Base-by-base conservation (phyloP, 371 early-diverging fungal genomes). In the Rhizopus arrhizus region DNA sequence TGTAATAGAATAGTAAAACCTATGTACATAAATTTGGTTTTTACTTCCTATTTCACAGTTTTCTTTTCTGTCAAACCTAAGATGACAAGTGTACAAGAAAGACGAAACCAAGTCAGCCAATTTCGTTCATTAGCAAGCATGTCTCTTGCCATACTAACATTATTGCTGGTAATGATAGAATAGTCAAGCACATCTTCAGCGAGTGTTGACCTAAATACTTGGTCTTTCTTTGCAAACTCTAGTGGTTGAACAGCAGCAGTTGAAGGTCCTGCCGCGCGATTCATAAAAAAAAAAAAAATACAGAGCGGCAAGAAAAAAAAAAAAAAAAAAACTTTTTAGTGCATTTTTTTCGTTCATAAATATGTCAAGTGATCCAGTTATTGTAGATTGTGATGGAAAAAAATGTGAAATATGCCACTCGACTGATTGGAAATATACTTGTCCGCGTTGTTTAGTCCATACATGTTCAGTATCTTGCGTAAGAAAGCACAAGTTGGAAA, bases 391-490 rank as follows among this genome's bases (percentile, higher is more conserved):
- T 31, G 43, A 53, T 49, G 47, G 49, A 6, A 59, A 58, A 42
- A 13, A 43, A 9, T 82, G 82, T 54, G 70, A 79, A 36, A 52
- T 61, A 35, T 85, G 85, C 40, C 53, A 73, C 22, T 11, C 28
- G 0, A 50, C 62, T 28, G 53, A 67, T 5, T 74, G 71, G 56
- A 88, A 86, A 54, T 90, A 90, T 75, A 86, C 80, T 54, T 91
- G 91, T 59, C 91, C 91, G 8, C 77, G 85, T 5, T 91, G 91
- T 56, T 50, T 67, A 15, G 59, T 70, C 35, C 81, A 77, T 29
- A 84, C 89, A 0, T 91, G 91, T 57, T 91, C 88, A 1, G 63
- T 89, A 12, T 66, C 57, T 3, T 91, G 91, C 64, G 85, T 88
- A 10, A 82, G 84, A 51, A 62, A 72, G 29, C 91, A 91, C 69